Conservation (phyloP, 208 protist species). For the Balamuthia mandrillaris region DNA sequence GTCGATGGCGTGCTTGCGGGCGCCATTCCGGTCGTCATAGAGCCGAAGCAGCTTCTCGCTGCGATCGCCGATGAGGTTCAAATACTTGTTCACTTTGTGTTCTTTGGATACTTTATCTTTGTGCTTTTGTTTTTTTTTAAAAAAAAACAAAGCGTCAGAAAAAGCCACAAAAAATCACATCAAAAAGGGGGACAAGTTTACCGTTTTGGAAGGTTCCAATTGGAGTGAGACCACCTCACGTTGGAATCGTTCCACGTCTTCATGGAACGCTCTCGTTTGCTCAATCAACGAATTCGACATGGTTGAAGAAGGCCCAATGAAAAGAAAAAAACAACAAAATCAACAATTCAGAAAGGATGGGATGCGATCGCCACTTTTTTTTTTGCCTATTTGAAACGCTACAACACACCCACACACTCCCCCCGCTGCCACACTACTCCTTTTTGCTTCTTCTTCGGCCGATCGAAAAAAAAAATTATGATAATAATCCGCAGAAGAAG, state of each 20-base stretch:
- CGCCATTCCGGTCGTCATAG: conserved; percentile 2
- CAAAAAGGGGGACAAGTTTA: neutral
- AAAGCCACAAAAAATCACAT: neutral
- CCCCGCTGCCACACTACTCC: too few species aligned
- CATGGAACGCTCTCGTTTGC: neutral
- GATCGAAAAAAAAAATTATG: too few species aligned
- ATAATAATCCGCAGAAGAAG: too few species aligned
- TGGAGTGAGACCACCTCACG: neutral
- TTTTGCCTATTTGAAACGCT: too few species aligned
- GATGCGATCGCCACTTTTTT: too few species aligned
- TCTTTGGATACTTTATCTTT: neutral
- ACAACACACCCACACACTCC: too few species aligned
- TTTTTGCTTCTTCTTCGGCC: too few species aligned
- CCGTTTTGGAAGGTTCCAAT: neutral
- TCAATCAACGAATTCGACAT: neutral
- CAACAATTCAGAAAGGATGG: too few species aligned
- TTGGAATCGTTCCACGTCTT: neutral
- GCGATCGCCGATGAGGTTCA: neutral
- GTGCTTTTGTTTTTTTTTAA: neutral
- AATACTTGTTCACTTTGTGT: neutral
- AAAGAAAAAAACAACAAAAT: too few species aligned
- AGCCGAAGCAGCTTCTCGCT: neutral
- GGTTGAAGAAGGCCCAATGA: too few species aligned
- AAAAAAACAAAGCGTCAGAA: neutral
- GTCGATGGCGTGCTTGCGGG: neutral